phyloP scores from a whole-genome alignment of 305 asterid genomes.

The Fraxinus latifolia region DNA sequence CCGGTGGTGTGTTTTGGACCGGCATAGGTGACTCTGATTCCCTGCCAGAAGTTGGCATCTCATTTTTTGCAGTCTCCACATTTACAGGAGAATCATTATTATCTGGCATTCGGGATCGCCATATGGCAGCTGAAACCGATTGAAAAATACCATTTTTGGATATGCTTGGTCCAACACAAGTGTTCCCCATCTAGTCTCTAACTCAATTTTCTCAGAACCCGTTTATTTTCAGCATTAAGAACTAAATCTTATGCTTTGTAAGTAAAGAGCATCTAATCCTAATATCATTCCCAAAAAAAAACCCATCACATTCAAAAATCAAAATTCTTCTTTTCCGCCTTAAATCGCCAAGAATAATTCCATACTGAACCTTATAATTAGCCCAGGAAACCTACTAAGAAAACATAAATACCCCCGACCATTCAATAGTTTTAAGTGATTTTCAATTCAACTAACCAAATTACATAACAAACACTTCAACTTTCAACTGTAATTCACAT shows the following conservation, averaged over 20 bases:
- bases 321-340: conserved; percentile 18
- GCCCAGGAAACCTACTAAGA: neutral
- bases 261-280: conserved; percentile 35
- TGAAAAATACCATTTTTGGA: conserved; percentile 51
- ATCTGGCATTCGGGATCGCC: conserved; percentile 55
- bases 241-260: conserved; percentile 5
- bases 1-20: conserved; percentile 61
- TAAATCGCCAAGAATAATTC: conserved; percentile 19
- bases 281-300: conserved; percentile 21
- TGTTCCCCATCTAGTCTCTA: conserved; percentile 54
- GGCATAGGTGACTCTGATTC: conserved; percentile 36
- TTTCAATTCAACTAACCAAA: conserved; percentile 9
- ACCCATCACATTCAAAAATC: conserved; percentile 16
- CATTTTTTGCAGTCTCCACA: conserved; percentile 33
- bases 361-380: neutral
- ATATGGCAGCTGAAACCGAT: conserved; percentile 64
- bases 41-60: conserved; percentile 25
- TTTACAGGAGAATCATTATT: conserved; percentile 29
- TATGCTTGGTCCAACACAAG: conserved; percentile 63
- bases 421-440: neutral
- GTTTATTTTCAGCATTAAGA: conserved; percentile 15
- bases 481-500: conserved; percentile 6
- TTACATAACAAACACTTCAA: neutral
- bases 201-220: conserved; percentile 22
- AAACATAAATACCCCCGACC: conserved; percentile 11